Evolutionary conservation across 1,284 basidiomycete genomes (phyloP), one percentile per base, ranked within the genome.

Genomic region (Puccinia triticina): DNA sequence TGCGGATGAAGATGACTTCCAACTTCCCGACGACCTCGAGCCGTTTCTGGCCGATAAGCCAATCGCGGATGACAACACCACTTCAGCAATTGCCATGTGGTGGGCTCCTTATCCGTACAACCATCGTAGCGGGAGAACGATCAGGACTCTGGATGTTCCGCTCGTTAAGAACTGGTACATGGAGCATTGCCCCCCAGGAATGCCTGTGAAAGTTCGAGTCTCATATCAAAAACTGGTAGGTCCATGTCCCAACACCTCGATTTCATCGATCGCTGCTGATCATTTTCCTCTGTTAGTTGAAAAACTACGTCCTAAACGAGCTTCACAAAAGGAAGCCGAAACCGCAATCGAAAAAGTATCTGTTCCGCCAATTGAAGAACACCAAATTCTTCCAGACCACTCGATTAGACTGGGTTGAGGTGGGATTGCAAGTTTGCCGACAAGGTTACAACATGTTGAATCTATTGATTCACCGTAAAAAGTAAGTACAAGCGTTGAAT

Each of bases 361-460:
- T 99, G 75, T 96, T 99, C 90, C 90, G 94, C 83, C 94, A 96
- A 87, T 90, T 99, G 83, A 98, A 98, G 89, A 93, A 94, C 67
- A 99, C 97, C 83, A 99, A 99, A 88, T 99, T 99, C 89, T 99
- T 99, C 92, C 97, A 99, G 89, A 94, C 93, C 29, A 99, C 97
- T 10, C 94, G 91, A 84, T 89, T 99, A 85, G 97, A 99, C 88
- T 99, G 97, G 97, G 96, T 99, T 46, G 97, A 99, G 88, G 97
- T 96, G 3, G 97, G 97, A 86, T 89, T 99, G 83, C 97, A 99
- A 88, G 97, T 99, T 80, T 97, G 95, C 88, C 90, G 96, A 84
- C 97, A 99, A 87, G 96, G 96, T 48, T 99, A 98, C 89, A 99
- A 99, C 89, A 99, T 99, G 97, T 89, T 99, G 84, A 99, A 99